A percentile compares a stretch with the other conserved stretches of the same genome.
Conservation (phyloP, 2,329 filamentous ascomycete genomes). For the Atkinsonella texensis region DNA sequence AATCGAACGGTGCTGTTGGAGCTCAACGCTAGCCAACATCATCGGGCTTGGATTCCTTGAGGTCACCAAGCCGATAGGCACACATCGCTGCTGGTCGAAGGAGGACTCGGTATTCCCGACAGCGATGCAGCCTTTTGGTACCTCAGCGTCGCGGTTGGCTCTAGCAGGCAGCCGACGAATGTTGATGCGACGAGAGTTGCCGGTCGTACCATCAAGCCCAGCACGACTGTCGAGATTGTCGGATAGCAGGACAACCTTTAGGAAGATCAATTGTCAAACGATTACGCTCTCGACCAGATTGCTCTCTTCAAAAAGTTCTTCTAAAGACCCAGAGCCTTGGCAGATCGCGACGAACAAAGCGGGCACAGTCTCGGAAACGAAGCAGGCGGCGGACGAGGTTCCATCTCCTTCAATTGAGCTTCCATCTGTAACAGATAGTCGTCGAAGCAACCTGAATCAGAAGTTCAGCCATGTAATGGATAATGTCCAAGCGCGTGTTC, state of each 20-base stretch:
- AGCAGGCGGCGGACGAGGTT: constrained; percentile 3
- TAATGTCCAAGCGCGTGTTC: constrained; percentile 71
- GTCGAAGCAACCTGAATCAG: constrained; percentile 21
- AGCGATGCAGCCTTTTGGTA: constrained; percentile 24
- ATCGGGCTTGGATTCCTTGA: background rate
- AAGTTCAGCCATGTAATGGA: constrained; percentile 57
- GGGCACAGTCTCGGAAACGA: background rate
- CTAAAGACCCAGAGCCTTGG: constrained; percentile 6
- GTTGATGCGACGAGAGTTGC: constrained; percentile 8
- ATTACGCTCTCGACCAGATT: constrained; percentile 9
- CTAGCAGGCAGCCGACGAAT: constrained; percentile 17
- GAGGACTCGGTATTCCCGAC: background rate
- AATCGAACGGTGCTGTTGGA: background rate
- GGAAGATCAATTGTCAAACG: background rate
- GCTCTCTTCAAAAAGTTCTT: constrained; percentile 17
- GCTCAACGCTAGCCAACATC: background rate
- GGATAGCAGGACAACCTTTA: constrained; percentile 1
- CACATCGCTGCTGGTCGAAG: background rate
- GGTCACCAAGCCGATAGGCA: background rate
- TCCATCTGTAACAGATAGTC: constrained; percentile 21
- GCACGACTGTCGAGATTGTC: background rate
- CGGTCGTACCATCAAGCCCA: background rate
- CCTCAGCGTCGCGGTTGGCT: constrained; percentile 18
- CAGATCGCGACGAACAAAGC: background rate
- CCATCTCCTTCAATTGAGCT: constrained; percentile 12